Percentiles rank a stretch among this genome's conserved stretches.
Conservation (phyloP, 169 alveolate genomes). For the Cryptosporidium sp. region DNA sequence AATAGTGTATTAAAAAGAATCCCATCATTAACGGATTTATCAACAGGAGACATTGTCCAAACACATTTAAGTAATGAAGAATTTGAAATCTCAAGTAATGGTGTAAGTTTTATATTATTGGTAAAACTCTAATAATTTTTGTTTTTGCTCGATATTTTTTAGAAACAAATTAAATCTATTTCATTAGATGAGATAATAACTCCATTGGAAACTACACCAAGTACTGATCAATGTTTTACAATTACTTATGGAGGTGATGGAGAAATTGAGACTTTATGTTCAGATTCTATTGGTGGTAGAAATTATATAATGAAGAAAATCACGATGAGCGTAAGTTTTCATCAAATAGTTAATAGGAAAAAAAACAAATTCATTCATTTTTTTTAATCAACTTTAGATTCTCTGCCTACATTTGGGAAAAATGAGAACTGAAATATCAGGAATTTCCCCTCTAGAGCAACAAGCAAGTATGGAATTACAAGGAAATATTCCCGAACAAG, state of each 20-base stretch:
- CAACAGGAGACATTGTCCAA: conserved; percentile 44
- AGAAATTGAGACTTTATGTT: conserved; percentile 43
- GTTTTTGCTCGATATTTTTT: neutral
- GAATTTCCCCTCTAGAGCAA: conserved; percentile 66
- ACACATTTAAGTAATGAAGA: conserved; percentile 38
- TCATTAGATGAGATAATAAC: conserved; percentile 10
- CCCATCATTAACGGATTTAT: conserved; percentile 50
- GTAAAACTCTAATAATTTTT: neutral
- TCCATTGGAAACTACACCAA: conserved; percentile 67
- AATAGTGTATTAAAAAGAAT: conserved; percentile 68
- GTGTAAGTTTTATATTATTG: conserved; percentile 24
- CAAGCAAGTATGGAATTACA: conserved; percentile 65
- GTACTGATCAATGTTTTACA: conserved; percentile 67
- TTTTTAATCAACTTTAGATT: conserved; percentile 16
- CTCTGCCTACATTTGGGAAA: conserved; percentile 53
- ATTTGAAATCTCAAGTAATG: conserved; percentile 31
- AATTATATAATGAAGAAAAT: conserved; percentile 73
- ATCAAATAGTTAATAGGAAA: neutral
- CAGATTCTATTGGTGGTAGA: conserved; percentile 68
- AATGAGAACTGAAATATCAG: conserved; percentile 69
- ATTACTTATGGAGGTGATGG: conserved; percentile 20
- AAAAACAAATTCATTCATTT: neutral
- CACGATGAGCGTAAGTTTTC: conserved; percentile 62
- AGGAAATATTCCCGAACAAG: conserved; percentile 66
- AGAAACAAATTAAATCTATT: conserved; percentile 61